Evolutionary conservation across 768 basidiomycete genomes (phyloP).

Genomic region (Phlebiopsis gigantea): DNA sequence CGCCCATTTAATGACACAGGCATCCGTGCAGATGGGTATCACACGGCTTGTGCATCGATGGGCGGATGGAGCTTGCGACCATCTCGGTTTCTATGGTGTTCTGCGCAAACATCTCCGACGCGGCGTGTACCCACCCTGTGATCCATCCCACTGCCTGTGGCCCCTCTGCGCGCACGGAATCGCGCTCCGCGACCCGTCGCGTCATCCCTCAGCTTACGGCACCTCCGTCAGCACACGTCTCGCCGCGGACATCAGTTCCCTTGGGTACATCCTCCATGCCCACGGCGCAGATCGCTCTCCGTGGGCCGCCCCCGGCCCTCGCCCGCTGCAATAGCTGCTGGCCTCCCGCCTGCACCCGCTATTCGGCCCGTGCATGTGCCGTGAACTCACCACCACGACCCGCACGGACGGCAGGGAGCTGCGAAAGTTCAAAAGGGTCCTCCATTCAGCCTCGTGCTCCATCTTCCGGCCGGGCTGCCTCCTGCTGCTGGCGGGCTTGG

Average conservation of each 20-base stretch:
- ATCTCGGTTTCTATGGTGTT: not conserved
- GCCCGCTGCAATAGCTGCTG: not conserved
- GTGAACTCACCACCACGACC: not conserved
- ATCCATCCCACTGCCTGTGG: too few species aligned
- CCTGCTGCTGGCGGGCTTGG: not conserved
- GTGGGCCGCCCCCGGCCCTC: not conserved
- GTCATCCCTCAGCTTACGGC: not conserved
- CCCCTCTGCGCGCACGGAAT: too few species aligned
- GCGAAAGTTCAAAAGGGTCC: not conserved
- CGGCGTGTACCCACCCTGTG: too few species aligned
- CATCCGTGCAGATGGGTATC: too few species aligned
- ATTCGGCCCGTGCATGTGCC: not conserved
- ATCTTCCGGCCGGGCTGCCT: not conserved
- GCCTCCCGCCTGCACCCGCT: too few species aligned
- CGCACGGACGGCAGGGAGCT: not conserved
- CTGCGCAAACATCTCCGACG: not conserved
- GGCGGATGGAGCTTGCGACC: slow-evolving; percentile 1
- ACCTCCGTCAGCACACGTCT: not conserved
- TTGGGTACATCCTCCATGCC: not conserved
- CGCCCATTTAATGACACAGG: too few species aligned
- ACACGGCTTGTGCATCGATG: slow-evolving; percentile 1
- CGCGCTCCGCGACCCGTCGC: too few species aligned
- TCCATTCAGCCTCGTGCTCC: not conserved
- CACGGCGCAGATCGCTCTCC: not conserved
- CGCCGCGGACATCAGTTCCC: not conserved